Percentiles rank a stretch among this genome's conserved stretches.
phyloP scores from a whole-genome alignment of 176 grass and related monocot genomes.

The Paspalum notatum region DNA sequence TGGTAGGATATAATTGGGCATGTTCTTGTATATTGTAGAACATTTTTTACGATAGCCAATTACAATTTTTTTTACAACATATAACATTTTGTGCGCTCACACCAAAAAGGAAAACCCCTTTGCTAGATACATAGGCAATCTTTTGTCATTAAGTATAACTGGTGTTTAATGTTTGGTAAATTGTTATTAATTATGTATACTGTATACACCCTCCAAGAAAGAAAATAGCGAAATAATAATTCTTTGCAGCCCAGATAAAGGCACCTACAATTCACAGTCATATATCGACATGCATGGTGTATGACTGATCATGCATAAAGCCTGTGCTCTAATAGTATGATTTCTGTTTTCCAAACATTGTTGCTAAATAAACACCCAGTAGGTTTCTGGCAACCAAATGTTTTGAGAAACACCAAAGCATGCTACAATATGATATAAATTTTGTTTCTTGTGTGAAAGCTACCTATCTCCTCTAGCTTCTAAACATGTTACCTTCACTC shows the following conservation, averaged over 20 bases:
- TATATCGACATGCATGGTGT: background rate
- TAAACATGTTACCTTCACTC: slow-evolving; percentile 35
- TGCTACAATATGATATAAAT: background rate
- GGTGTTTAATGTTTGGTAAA: slow-evolving; percentile 1
- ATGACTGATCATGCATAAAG: slow-evolving; percentile 12
- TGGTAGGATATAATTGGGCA: slow-evolving; percentile 10
- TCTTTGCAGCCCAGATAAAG: slow-evolving; percentile 17
- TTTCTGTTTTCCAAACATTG: background rate
- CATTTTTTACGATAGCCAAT: slow-evolving; percentile 14
- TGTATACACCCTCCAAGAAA: background rate
- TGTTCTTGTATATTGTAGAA: slow-evolving; percentile 14
- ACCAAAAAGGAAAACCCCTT: background rate
- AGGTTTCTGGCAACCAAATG: background rate
- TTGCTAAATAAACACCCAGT: background rate
- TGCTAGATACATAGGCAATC: background rate
- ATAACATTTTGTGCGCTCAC: background rate
- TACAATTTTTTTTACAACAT: slow-evolving; percentile 13
- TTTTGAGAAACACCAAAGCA: background rate
- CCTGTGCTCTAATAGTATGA: background rate
- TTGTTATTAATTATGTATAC: background rate
- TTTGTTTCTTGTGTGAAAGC: background rate
- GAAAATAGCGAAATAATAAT: background rate
- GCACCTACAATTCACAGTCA: slow-evolving; percentile 14
- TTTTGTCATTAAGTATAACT: background rate
- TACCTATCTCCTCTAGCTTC: slow-evolving; percentile 13